Base-by-base conservation (phyloP, 2,329 filamentous ascomycete species). In the Alternaria longipes region DNA sequence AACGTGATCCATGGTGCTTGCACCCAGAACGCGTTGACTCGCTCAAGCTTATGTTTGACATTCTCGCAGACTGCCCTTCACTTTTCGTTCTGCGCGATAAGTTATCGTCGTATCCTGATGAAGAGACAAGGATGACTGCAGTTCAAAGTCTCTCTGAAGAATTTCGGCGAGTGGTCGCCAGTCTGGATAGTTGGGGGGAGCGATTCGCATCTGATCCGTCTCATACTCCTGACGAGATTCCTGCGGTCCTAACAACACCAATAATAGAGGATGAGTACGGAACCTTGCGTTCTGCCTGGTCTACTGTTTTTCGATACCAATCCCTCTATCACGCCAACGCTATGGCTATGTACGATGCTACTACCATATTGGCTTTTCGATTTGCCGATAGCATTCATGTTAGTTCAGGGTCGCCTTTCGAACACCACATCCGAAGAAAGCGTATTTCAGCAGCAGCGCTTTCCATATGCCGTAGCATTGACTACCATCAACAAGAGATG, bases 31-130 rank as follows among this genome's bases (percentile, higher is more conserved):
- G 30, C 28, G 22, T 55, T 22, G 28, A 55, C 28, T 42, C 24
- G 40, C 20, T 44, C 20, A 55, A 55, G 28, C 22, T 45, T 5
- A 14, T 55, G n/a, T 55, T 55, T n/a, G 53, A 55, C 28, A 55
- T 55, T 45, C 16, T 55, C 8, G 44, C 41, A 9, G 53, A 55
- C 30, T 55, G 42, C 28, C 41, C 53, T 12, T 16, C 24, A n/a
- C 53, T 55, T 26, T 38, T 55, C 28, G 42, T 38, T 24, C 12
- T 46, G 30, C 41, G 41, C 18, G 53, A 55, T 55, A 8, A 45
- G 44, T 8, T 55, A n/a, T 20, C 42, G 34, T 36, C 18, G 14
- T 28, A n/a, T 12, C n/a, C 8, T 8, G 28, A 47, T 46, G 28
- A 46, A 34, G 34, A 32, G 12, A 44, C 5, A 55, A 55, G 18